Conservation (phyloP, 2,329 filamentous ascomycete genomes). For the Chrysoporthe cubensis region DNA sequence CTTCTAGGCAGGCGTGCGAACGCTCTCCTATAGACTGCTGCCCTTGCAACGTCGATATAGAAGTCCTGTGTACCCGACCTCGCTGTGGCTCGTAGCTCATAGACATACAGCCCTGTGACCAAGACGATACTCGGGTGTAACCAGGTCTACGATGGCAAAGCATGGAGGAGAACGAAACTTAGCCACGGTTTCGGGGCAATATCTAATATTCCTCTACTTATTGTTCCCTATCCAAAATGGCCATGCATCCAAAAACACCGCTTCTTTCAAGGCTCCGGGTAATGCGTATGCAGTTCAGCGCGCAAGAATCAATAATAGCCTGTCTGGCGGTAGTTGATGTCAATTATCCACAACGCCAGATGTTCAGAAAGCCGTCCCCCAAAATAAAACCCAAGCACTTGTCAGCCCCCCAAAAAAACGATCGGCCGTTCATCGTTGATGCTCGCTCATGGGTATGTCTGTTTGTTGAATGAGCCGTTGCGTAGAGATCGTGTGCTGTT, state of each 20-base stretch:
- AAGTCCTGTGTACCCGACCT: background rate
- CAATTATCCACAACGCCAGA: conserved; percentile 8
- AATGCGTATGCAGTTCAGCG: conserved; percentile 12
- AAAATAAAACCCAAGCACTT: background rate
- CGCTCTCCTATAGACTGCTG: background rate
- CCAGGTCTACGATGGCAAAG: background rate
- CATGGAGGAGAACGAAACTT: background rate
- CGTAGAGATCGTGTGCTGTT: conserved; percentile 8
- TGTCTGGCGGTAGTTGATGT: background rate
- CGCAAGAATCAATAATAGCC: background rate
- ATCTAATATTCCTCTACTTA: conserved; percentile 6
- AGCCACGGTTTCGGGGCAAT: background rate
- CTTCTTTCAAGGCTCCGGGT: conserved; percentile 6
- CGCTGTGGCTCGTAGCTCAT: too few relatives aligned
- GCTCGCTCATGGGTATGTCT: background rate
- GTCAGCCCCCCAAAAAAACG: conserved; percentile 1
- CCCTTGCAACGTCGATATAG: background rate
- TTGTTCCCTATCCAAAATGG: conserved; percentile 4
- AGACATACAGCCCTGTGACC: background rate
- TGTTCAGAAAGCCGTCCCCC: background rate
- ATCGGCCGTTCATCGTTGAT: conserved; percentile 11
- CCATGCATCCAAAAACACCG: conserved; percentile 8
- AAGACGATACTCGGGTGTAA: background rate
- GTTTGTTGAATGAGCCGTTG: conserved; percentile 2
- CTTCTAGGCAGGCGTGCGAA: background rate